These are phyloP conservation scores for Nemophila menziesii DNA, from an alignment of 257 asterid genomes.

Conservation along the genomic window DNA sequence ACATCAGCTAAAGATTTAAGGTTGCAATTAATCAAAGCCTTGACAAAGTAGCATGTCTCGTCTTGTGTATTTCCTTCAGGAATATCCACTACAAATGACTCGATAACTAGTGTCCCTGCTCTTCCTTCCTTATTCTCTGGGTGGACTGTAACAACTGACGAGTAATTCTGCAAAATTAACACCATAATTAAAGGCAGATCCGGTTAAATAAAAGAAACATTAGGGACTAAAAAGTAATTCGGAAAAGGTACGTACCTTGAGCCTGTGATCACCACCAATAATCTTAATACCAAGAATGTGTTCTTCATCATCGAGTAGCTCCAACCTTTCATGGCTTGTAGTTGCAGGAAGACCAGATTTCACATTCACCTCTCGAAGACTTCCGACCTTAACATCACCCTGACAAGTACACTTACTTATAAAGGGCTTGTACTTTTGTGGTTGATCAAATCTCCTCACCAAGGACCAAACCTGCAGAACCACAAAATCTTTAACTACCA, in stretches of 20 bases:
- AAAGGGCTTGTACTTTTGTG: slow-evolving; percentile 90
- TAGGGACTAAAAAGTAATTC: neutral
- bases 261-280: slow-evolving; percentile 91
- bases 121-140: slow-evolving; percentile 52
- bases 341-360: slow-evolving; percentile 95
- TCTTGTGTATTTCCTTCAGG: slow-evolving; percentile 77
- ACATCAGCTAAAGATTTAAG: slow-evolving; percentile 71
- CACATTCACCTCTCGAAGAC: slow-evolving; percentile 86
- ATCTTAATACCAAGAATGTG: slow-evolving; percentile 77
- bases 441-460: slow-evolving; percentile 86
- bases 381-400: slow-evolving; percentile 68
- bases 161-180: slow-evolving; percentile 51
- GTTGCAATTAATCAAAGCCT: slow-evolving; percentile 66
- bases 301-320: slow-evolving; percentile 67
- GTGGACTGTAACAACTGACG: slow-evolving; percentile 56
- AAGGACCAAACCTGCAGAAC: slow-evolving; percentile 72
- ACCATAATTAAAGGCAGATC: neutral
- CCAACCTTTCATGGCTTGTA: slow-evolving; percentile 83
- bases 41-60: slow-evolving; percentile 78
- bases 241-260: slow-evolving; percentile 34
- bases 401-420: slow-evolving; percentile 57
- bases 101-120: slow-evolving; percentile 51
- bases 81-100: slow-evolving; percentile 73
- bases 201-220: too few species aligned
- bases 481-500: neutral